phyloP scores from a whole-genome alignment of 1,284 basidiomycete genomes.

The Cryptococcus sp. region DNA sequence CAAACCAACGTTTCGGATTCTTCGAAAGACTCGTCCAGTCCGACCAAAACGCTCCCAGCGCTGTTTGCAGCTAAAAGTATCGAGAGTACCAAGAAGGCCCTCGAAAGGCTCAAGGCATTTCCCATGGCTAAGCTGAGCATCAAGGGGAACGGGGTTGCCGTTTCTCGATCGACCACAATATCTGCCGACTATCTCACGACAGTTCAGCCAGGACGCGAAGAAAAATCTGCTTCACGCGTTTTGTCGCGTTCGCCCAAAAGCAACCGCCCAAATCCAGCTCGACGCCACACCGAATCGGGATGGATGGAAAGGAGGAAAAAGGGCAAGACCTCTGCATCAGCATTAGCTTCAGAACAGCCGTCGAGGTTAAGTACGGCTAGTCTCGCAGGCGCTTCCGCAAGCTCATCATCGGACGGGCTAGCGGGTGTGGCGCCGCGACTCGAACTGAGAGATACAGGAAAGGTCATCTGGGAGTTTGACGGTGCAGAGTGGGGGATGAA shows the following conservation, averaged over 20 bases:
- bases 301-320: constrained; percentile 20
- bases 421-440: neutral
- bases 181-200: neutral
- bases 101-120: constrained; percentile 39
- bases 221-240: neutral
- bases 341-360: neutral
- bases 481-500: neutral
- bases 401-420: neutral
- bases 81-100: constrained; percentile 37
- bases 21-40: constrained; percentile 17
- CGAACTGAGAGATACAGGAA: neutral
- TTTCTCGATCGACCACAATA: neutral
- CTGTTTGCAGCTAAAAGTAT: constrained; percentile 23
- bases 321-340: neutral
- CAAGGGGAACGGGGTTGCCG: neutral
- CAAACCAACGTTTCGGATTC: constrained; percentile 19
- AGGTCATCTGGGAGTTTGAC: neutral
- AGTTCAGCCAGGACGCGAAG: neutral
- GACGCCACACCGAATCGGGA: constrained; percentile 28
- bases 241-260: neutral
- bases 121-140: constrained; percentile 22
- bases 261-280: neutral
- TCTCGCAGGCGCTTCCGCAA: neutral
- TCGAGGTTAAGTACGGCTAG: neutral
- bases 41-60: constrained; percentile 21